phyloP scores from a whole-genome alignment of 169 alveolate genomes.

The Neospora caninum region DNA sequence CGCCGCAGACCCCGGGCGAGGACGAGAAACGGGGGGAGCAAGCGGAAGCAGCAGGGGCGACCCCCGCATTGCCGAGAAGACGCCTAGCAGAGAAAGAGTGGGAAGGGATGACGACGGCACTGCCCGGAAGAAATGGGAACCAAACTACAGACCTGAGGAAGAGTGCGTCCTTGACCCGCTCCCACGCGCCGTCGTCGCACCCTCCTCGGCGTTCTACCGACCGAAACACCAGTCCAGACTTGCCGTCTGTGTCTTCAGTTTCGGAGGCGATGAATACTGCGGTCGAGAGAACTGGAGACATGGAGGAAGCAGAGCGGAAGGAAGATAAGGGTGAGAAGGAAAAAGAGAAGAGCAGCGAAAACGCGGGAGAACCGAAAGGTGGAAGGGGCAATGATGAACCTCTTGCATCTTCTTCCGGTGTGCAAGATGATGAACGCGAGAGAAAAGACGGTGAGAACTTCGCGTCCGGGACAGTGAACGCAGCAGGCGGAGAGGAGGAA shows the following conservation, averaged over 20 bases:
- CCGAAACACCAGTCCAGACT: too few relatives aligned
- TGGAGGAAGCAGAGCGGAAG: background rate
- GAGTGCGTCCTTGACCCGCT: too few relatives aligned
- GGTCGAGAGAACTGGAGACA: background rate
- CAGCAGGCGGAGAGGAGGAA: background rate
- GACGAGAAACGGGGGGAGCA: background rate
- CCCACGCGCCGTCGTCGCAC: too few relatives aligned
- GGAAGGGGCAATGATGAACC: too few relatives aligned
- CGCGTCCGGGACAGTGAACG: background rate
- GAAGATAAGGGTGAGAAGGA: background rate
- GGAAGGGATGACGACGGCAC: background rate
- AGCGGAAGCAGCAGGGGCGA: background rate
- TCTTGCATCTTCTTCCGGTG: too few relatives aligned
- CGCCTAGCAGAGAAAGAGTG: background rate
- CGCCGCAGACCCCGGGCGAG: background rate
- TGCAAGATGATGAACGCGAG: too few relatives aligned
- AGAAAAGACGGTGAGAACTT: too few relatives aligned
- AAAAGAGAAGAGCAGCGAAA: background rate
- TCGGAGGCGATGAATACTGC: too few relatives aligned
- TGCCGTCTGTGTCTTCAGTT: too few relatives aligned
- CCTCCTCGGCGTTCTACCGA: too few relatives aligned
- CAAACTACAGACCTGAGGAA: too few relatives aligned
- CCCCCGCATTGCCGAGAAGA: background rate
- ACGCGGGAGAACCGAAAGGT: background rate
- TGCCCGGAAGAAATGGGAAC: too few relatives aligned